A percentile compares a stretch with the other conserved stretches of the same genome.
phyloP scores from a whole-genome alignment of 2,329 filamentous ascomycete species.

The Shiraia bambusicola region DNA sequence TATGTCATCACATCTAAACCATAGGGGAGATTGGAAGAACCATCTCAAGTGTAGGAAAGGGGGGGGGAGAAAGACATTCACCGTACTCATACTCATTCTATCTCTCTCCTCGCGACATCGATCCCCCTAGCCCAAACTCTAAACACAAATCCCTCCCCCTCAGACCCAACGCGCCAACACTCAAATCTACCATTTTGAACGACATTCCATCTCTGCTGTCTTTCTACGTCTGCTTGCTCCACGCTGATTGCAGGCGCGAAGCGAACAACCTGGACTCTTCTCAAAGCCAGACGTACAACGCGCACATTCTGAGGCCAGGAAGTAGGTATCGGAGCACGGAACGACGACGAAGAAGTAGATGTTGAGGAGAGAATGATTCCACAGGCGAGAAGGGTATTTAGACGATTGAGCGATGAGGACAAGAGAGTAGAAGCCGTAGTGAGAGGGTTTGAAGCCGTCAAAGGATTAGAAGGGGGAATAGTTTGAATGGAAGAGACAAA shows the following conservation, averaged over 20 bases:
- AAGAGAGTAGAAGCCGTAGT: slow-evolving; percentile 17
- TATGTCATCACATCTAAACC: too few relatives aligned
- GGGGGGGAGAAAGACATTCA: too few relatives aligned
- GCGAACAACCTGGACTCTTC: slow-evolving; percentile 35
- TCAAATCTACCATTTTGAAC: slow-evolving; percentile 43
- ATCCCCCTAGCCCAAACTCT: slow-evolving; percentile 20
- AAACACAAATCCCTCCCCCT: slow-evolving; percentile 32
- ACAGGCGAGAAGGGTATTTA: slow-evolving; percentile 14
- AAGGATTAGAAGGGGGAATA: neutral
- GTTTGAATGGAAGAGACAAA: slow-evolving; percentile 43
- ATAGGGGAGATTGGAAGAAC: too few relatives aligned
- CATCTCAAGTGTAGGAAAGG: too few relatives aligned
- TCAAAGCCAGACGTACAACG: slow-evolving; percentile 38
- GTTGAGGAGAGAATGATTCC: slow-evolving; percentile 15
- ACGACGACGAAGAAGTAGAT: slow-evolving; percentile 10
- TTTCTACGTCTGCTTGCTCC: slow-evolving; percentile 43
- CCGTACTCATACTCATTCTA: neutral
- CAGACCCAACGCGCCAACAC: slow-evolving; percentile 28
- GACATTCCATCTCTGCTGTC: slow-evolving; percentile 37
- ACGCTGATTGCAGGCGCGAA: slow-evolving; percentile 44
- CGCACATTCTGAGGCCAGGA: slow-evolving; percentile 30
- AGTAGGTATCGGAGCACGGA: slow-evolving; percentile 25
- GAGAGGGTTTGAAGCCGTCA: slow-evolving; percentile 7
- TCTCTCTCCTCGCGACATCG: slow-evolving; percentile 11
- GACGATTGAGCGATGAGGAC: slow-evolving; percentile 10